Evolutionary conservation across 2,329 filamentous ascomycete species (phyloP).

Genomic region (Penicillium sp.): DNA sequence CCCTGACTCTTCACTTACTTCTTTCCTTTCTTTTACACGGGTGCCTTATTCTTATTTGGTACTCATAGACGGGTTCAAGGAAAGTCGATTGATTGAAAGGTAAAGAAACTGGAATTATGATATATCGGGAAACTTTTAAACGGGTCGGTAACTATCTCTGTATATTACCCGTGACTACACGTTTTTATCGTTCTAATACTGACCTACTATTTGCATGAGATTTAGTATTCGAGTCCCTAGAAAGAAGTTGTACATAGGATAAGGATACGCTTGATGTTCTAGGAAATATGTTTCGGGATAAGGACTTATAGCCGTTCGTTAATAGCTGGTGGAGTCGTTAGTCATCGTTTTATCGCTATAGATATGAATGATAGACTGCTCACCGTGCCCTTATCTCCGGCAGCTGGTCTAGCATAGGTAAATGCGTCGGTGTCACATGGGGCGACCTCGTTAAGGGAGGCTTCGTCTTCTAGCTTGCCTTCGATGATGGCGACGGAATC

Average conservation of each 20-base stretch:
- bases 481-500: background rate
- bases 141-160: background rate
- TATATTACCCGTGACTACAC: background rate
- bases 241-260: constrained; percentile 13
- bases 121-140: no score
- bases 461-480: background rate
- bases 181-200: background rate
- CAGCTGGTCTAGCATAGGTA: background rate
- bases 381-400: background rate
- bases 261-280: background rate
- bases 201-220: background rate
- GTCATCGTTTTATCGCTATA: background rate
- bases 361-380: background rate
- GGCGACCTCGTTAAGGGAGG: background rate
- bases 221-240: background rate
- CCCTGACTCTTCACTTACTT: no score
- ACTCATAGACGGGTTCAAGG: no score
- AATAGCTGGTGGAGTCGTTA: background rate
- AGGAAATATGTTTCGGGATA: background rate
- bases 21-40: no score
- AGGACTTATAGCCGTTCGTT: background rate
- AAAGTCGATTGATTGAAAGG: no score
- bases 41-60: no score
- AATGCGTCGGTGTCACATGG: background rate
- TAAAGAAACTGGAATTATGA: no score